Conservation (phyloP, 2,329 filamentous ascomycete species). For the Fusarium buxicola region DNA sequence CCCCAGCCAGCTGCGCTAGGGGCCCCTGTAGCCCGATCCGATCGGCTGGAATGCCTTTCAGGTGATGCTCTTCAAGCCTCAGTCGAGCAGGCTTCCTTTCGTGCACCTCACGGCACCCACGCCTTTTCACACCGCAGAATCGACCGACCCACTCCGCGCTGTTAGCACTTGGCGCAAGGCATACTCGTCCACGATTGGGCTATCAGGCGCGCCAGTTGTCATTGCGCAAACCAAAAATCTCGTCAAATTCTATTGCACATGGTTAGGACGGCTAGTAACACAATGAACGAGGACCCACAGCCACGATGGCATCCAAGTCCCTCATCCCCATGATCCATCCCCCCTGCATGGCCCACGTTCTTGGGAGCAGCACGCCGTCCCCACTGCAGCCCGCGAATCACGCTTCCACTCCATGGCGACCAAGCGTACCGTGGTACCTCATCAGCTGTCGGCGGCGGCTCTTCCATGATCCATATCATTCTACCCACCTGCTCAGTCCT, state of each 20-base stretch:
- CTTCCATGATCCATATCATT: slow-evolving; percentile 34
- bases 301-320: slow-evolving; percentile 31
- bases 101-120: slow-evolving; percentile 11
- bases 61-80: slow-evolving; percentile 27
- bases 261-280: slow-evolving; percentile 43
- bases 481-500: slow-evolving; percentile 75
- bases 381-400: slow-evolving; percentile 38
- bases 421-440: slow-evolving; percentile 23
- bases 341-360: slow-evolving; percentile 42
- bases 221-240: slow-evolving; percentile 36
- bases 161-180: slow-evolving; percentile 42
- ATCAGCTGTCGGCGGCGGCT: slow-evolving; percentile 20
- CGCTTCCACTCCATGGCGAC: slow-evolving; percentile 18
- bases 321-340: slow-evolving; percentile 35
- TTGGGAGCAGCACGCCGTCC: slow-evolving; percentile 33
- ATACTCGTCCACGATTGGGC: slow-evolving; percentile 45
- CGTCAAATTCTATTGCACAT: slow-evolving; percentile 46
- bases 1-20: slow-evolving; percentile 9
- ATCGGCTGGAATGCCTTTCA: slow-evolving; percentile 40
- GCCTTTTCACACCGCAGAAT: slow-evolving; percentile 26
- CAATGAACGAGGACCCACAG: slow-evolving; percentile 37
- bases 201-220: slow-evolving; percentile 42
- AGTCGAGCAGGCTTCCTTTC: slow-evolving; percentile 14
- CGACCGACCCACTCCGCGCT: slow-evolving; percentile 36
- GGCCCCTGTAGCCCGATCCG: slow-evolving; percentile 42